Evolutionary conservation across 2,329 filamentous ascomycete genomes (phyloP).

Genomic region (Talaromyces islandicus): DNA sequence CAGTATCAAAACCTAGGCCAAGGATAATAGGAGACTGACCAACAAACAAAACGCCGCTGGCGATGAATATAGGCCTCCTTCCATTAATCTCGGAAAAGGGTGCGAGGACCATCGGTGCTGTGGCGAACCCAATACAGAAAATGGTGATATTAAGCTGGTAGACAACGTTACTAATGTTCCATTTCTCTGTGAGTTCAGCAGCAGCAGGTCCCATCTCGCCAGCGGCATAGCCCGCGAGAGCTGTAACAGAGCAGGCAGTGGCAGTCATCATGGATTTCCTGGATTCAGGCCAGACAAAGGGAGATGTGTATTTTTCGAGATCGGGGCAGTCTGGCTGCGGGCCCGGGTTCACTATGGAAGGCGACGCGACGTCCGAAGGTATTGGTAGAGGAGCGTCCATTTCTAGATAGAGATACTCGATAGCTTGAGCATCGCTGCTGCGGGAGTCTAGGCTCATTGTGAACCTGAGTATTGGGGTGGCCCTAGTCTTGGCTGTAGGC

Average conservation of each 20-base stretch:
- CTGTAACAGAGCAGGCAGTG: background rate
- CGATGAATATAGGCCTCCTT: constrained; percentile 4
- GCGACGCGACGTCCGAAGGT: background rate
- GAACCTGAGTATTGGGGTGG: background rate
- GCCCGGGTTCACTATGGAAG: background rate
- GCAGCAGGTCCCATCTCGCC: background rate
- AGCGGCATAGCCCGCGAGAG: background rate
- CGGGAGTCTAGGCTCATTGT: background rate
- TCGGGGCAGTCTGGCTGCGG: background rate
- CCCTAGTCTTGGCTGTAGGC: background rate
- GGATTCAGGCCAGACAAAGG: background rate
- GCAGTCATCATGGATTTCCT: background rate
- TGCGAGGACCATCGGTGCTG: constrained; percentile 3
- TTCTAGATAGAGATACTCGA: background rate
- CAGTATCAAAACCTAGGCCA: background rate
- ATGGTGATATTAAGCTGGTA: background rate
- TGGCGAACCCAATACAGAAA: constrained; percentile 1
- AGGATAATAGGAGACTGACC: background rate
- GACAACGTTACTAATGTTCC: background rate
- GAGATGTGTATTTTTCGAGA: background rate
- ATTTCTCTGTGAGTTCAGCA: constrained; percentile 1
- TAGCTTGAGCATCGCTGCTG: background rate
- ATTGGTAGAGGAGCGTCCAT: background rate
- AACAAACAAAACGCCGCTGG: background rate
- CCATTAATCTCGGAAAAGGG: background rate